These are phyloP conservation scores for Diaporthe vexans DNA, from an alignment of 2,329 filamentous ascomycete species.

Conservation along the genomic window DNA sequence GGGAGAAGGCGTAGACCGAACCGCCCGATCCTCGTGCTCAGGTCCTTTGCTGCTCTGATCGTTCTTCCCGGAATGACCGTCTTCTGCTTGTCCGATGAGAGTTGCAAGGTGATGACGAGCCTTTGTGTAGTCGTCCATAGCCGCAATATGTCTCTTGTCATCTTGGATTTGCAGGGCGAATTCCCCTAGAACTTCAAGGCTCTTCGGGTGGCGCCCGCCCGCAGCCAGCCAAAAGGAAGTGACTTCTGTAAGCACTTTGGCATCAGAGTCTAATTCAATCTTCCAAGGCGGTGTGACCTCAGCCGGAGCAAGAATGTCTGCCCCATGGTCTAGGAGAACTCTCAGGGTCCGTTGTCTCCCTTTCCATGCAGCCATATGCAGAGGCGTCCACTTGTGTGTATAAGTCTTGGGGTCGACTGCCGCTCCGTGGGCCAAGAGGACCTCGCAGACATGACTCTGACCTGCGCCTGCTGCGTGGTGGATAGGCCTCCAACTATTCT, in stretches of 20 bases:
- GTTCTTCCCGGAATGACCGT: not conserved
- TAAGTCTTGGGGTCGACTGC: not conserved
- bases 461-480: slow-evolving; percentile 3
- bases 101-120: not conserved
- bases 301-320: not conserved
- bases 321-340: not conserved
- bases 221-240: not conserved
- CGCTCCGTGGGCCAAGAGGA: not conserved
- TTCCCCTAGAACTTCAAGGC: not conserved
- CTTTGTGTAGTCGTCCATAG: not conserved
- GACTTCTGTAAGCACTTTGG: not conserved
- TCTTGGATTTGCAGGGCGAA: not conserved
- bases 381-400: not conserved
- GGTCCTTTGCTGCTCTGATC: not conserved
- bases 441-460: not conserved
- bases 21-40: not conserved
- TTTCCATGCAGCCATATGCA: not conserved
- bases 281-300: not conserved
- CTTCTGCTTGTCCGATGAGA: not conserved
- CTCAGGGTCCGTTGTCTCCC: not conserved
- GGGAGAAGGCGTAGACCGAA: not conserved
- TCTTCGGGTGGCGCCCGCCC: not conserved
- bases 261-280: not conserved
- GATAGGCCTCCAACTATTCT: not conserved
- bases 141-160: not conserved